Evolutionary conservation across 768 basidiomycete species (phyloP).

Genomic region (Tylopilus balloui): DNA sequence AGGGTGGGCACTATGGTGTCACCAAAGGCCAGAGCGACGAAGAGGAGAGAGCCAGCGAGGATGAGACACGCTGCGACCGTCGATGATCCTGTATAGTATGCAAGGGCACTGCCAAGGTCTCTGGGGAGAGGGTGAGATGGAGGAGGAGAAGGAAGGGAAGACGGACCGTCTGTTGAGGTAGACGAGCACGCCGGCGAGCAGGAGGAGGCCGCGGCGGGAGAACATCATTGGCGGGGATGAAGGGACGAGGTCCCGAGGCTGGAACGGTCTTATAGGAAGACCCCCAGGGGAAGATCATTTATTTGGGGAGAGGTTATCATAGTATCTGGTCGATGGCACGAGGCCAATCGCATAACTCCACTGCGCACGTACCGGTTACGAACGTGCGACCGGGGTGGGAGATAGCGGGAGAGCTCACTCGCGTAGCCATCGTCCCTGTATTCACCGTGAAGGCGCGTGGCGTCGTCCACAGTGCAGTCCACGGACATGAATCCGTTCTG

Average conservation of each 20-base stretch:
- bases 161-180: constrained; percentile 21
- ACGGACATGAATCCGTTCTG: too few species aligned
- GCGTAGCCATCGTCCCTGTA: neutral
- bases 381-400: neutral
- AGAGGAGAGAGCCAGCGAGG: constrained; percentile 21
- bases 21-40: constrained; percentile 19
- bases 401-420: too few species aligned
- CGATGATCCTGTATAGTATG: constrained; percentile 29
- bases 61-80: constrained; percentile 26
- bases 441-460: neutral
- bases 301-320: neutral
- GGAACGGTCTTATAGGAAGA: constrained; percentile 8
- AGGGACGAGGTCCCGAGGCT: neutral
- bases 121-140: constrained; percentile 5
- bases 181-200: constrained; percentile 16
- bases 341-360: neutral
- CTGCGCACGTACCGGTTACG: neutral
- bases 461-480: too few species aligned
- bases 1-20: constrained; percentile 36
- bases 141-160: accelerated
- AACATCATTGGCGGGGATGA: constrained; percentile 2
- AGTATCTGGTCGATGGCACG: neutral
- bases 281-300: neutral
- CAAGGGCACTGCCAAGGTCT: constrained; percentile 15
- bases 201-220: constrained; percentile 18